A percentile compares a stretch with the other conserved stretches of the same genome.
phyloP scores from a whole-genome alignment of 2,329 filamentous ascomycete species.

The Microdochium nivale region DNA sequence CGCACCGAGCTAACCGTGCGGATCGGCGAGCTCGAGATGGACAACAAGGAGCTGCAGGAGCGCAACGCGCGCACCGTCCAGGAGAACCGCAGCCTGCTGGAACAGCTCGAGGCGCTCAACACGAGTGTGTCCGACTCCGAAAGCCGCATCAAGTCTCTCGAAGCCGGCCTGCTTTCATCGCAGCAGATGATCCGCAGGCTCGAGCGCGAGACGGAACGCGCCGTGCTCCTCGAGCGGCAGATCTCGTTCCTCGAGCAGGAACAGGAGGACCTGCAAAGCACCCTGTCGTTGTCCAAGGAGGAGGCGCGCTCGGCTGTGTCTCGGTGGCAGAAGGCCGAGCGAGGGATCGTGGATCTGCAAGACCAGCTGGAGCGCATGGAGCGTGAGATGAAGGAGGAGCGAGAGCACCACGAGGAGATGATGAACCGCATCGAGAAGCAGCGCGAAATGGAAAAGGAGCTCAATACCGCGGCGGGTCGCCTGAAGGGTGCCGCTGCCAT shows the following conservation, averaged over 20 bases:
- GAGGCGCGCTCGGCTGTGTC: slow-evolving; percentile 72
- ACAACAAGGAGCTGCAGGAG: slow-evolving; percentile 65
- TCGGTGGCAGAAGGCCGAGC: slow-evolving; percentile 79
- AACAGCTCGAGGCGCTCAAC: slow-evolving; percentile 81
- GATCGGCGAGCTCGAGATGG: slow-evolving; percentile 67
- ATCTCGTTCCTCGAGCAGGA: slow-evolving; percentile 73
- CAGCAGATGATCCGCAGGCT: slow-evolving; percentile 70
- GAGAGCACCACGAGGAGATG: slow-evolving; percentile 72
- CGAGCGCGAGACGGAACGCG: slow-evolving; percentile 63
- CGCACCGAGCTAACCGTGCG: slow-evolving; percentile 62
- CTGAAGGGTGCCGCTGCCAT: slow-evolving; percentile 73
- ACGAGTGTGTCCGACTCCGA: slow-evolving; percentile 72
- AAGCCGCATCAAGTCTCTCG: slow-evolving; percentile 66
- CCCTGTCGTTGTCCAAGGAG: slow-evolving; percentile 57
- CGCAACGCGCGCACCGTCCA: slow-evolving; percentile 71
- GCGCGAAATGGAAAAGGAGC: slow-evolving; percentile 71
- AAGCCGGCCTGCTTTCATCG: slow-evolving; percentile 66
- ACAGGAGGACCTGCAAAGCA: slow-evolving; percentile 63
- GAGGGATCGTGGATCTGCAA: slow-evolving; percentile 68
- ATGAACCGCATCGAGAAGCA: slow-evolving; percentile 77
- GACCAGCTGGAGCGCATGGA: slow-evolving; percentile 87
- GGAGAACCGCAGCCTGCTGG: slow-evolving; percentile 73
- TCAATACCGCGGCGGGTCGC: slow-evolving; percentile 70
- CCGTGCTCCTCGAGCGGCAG: slow-evolving; percentile 72
- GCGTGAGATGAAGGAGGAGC: slow-evolving; percentile 70